These are phyloP conservation scores for Wickerhamiella bombiphila DNA, from an alignment of 805 yeast genomes.

Conservation along the genomic window DNA sequence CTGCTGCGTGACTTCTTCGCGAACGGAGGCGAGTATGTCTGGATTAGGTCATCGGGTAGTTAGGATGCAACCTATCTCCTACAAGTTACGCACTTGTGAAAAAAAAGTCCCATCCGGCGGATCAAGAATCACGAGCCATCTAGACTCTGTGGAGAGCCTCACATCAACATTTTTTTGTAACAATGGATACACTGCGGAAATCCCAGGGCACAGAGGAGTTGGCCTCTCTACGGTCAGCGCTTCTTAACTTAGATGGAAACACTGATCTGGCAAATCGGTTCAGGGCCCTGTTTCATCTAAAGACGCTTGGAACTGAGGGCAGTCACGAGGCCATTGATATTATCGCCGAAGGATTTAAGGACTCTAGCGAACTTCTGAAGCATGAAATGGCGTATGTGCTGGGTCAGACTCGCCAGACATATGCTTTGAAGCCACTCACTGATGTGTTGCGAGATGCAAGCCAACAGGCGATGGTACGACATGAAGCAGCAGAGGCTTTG, in stretches of 20 bases:
- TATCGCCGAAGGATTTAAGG: constrained; percentile 71
- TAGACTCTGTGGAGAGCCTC: too few relatives aligned
- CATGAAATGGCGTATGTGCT: constrained; percentile 96
- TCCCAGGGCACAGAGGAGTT: constrained; percentile 18
- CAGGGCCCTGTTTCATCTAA: constrained; percentile 85
- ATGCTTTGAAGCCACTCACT: constrained; percentile 63
- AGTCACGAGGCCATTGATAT: constrained; percentile 53
- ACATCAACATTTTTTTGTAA: too few relatives aligned
- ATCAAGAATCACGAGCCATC: too few relatives aligned
- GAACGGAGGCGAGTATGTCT: too few relatives aligned
- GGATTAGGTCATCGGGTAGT: too few relatives aligned
- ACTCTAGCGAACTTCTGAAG: constrained; percentile 76
- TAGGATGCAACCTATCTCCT: too few relatives aligned
- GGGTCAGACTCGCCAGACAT: constrained; percentile 81
- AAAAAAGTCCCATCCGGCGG: too few relatives aligned
- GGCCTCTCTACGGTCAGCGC: constrained; percentile 15
- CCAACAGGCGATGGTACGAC: constrained; percentile 90
- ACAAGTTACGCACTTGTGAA: too few relatives aligned
- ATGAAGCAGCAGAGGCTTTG: constrained; percentile 97
- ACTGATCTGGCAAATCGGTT: constrained; percentile 73
- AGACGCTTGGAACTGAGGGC: constrained; percentile 70
- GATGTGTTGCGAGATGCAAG: constrained; percentile 46
- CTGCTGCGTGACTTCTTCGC: too few relatives aligned
- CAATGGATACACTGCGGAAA: constrained; percentile 19
- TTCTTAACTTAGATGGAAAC: constrained; percentile 34